Conservation (phyloP, 139 green algal genomes). For the Yamagishiella unicocca region DNA sequence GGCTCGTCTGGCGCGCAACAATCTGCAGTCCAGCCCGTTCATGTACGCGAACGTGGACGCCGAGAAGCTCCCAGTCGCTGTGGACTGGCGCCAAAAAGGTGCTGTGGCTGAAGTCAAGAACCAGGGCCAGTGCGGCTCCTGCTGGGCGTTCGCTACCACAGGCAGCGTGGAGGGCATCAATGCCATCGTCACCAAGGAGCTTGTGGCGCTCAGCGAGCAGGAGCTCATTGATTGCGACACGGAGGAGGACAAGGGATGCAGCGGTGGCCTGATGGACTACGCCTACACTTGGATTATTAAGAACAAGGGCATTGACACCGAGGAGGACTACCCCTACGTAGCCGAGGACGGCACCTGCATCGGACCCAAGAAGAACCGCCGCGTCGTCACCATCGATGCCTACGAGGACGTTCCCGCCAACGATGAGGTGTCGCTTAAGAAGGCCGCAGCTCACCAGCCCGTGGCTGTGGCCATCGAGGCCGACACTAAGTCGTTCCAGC, state of each 20-base stretch:
- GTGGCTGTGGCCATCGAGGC: slow-evolving; percentile 96
- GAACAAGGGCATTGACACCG: slow-evolving; percentile 93
- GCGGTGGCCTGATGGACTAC: slow-evolving; percentile 96
- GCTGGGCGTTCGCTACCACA: slow-evolving; percentile 97
- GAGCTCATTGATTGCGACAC: slow-evolving; percentile 95
- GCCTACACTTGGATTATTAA: slow-evolving; percentile 88
- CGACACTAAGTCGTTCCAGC: slow-evolving; percentile 86
- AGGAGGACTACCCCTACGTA: slow-evolving; percentile 81
- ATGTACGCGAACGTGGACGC: slow-evolving; percentile 67
- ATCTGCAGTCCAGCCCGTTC: slow-evolving; percentile 54
- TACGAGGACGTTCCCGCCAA: slow-evolving; percentile 90
- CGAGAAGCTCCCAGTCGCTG: slow-evolving; percentile 58
- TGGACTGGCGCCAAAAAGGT: slow-evolving; percentile 90
- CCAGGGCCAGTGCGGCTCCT: slow-evolving; percentile 93
- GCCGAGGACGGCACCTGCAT: slow-evolving; percentile 65
- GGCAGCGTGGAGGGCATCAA: slow-evolving; percentile 94
- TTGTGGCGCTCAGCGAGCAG: slow-evolving; percentile 93
- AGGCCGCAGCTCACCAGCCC: slow-evolving; percentile 92
- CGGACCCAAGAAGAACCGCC: slow-evolving; percentile 56
- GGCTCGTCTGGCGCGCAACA: slow-evolving; percentile 9
- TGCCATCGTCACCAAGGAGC: slow-evolving; percentile 84
- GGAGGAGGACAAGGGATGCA: slow-evolving; percentile 78
- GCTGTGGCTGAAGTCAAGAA: slow-evolving; percentile 96
- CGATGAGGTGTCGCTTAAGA: slow-evolving; percentile 75
- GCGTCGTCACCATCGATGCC: slow-evolving; percentile 87